A percentile compares a stretch with the other conserved stretches of the same genome.
Conservation (phyloP, 345 rosid species). For the Erodium maritimum region DNA sequence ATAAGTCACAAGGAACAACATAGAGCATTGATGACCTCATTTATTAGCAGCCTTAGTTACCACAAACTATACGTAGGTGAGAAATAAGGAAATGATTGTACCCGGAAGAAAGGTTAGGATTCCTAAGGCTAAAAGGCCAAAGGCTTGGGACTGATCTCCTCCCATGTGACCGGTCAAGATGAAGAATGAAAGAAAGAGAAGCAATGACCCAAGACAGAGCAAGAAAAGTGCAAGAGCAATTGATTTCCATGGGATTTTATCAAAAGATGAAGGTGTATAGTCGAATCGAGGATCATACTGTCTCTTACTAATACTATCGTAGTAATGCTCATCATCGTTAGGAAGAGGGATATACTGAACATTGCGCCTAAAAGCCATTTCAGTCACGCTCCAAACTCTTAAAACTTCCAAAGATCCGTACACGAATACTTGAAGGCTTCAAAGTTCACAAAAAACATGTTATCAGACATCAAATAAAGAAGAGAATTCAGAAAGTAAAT, state of each 20-base stretch:
- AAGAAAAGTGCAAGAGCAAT: constrained; percentile 23
- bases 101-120: constrained; percentile 28
- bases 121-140: constrained; percentile 27
- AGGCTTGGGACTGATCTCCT: constrained; percentile 27
- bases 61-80: neutral
- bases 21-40: neutral
- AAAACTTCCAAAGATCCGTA: too few relatives aligned
- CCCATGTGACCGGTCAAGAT: constrained; percentile 32
- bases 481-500: too few relatives aligned
- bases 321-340: constrained; percentile 3
- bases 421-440: too few relatives aligned
- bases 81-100: neutral
- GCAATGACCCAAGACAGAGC: constrained; percentile 21
- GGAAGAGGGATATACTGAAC: constrained; percentile 5
- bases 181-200: constrained; percentile 27
- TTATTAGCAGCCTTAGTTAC: neutral
- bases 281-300: constrained; percentile 11
- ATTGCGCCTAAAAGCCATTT: constrained; percentile 9
- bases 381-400: too few relatives aligned
- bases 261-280: constrained; percentile 11
- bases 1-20: too few relatives aligned
- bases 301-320: constrained; percentile 1
- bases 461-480: too few relatives aligned
- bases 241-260: constrained; percentile 32
- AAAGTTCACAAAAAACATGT: too few relatives aligned